Evolutionary conservation across 805 yeast genomes (phyloP).

Genomic region (Suhomyces sp.): DNA sequence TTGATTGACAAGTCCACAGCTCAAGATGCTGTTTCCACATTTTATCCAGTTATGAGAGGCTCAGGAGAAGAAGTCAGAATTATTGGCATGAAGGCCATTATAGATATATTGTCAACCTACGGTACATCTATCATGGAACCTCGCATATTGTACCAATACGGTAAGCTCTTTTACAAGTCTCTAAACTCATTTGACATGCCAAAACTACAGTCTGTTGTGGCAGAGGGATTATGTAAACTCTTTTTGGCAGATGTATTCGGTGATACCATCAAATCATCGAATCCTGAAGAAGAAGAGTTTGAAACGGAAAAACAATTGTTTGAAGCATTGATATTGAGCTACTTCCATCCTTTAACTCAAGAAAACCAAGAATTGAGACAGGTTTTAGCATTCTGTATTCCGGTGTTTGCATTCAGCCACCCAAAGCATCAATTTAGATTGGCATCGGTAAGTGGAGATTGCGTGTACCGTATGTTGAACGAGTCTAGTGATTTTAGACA

Average conservation of each 20-base stretch:
- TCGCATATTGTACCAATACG: conserved; percentile 20
- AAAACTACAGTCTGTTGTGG: conserved; percentile 72
- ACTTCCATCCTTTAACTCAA: conserved; percentile 67
- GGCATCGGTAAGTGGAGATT: conserved; percentile 62
- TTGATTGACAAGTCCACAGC: conserved; percentile 50
- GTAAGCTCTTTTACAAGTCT: conserved; percentile 58
- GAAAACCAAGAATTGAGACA: conserved; percentile 69
- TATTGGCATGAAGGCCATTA: conserved; percentile 64
- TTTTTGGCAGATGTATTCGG: conserved; percentile 71
- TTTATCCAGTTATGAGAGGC: conserved; percentile 68
- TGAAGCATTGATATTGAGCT: conserved; percentile 67
- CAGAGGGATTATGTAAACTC: conserved; percentile 82
- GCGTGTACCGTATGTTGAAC: conserved; percentile 55
- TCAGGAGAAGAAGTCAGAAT: conserved; percentile 61
- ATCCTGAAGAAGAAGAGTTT: conserved; percentile 14
- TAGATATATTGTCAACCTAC: conserved; percentile 75
- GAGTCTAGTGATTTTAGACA: conserved; percentile 33
- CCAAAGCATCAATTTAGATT: conserved; percentile 65
- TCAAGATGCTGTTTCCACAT: conserved; percentile 57
- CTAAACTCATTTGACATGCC: conserved; percentile 57
- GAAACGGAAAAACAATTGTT: conserved; percentile 45
- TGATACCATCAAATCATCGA: conserved; percentile 32
- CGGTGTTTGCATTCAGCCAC: conserved; percentile 82
- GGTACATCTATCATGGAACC: conserved; percentile 66
- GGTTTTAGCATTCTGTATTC: conserved; percentile 80